Conservation (phyloP, 768 basidiomycete genomes). For the Pleurotus eryngii region DNA sequence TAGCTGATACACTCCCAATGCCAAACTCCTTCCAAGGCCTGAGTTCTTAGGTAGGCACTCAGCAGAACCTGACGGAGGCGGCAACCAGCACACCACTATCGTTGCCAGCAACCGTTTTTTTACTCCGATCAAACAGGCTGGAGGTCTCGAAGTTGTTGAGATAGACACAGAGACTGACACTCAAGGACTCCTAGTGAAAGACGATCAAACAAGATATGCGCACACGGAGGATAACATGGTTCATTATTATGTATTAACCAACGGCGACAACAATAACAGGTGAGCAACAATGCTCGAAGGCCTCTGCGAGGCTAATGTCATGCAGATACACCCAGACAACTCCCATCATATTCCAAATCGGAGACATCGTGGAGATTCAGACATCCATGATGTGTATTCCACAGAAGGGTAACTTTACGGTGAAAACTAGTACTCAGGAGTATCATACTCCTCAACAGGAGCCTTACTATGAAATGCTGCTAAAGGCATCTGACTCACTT, state of each 20-base stretch:
- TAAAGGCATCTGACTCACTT: too few relatives aligned
- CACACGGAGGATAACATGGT: neutral
- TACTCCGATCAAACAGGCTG: neutral
- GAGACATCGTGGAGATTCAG: neutral
- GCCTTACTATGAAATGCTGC: neutral
- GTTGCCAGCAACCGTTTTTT: neutral
- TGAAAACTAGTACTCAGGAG: neutral
- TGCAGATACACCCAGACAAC: neutral
- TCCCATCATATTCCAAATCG: neutral
- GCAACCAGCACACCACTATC: neutral
- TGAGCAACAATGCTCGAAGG: neutral
- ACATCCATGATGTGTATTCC: neutral
- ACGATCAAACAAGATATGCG: neutral
- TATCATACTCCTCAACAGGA: neutral
- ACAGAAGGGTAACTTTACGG: neutral
- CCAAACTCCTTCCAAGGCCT: neutral
- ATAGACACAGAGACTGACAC: neutral
- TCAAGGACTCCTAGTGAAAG: neutral
- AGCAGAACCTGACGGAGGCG: neutral
- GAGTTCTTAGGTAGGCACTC: neutral
- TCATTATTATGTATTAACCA: neutral
- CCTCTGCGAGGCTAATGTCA: neutral
- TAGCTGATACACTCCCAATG: neutral
- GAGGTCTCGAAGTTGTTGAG: neutral
- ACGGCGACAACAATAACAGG: neutral